These are phyloP conservation scores for Penicillium sp. DNA, from an alignment of 2,329 filamentous ascomycete species.

Conservation along the genomic window DNA sequence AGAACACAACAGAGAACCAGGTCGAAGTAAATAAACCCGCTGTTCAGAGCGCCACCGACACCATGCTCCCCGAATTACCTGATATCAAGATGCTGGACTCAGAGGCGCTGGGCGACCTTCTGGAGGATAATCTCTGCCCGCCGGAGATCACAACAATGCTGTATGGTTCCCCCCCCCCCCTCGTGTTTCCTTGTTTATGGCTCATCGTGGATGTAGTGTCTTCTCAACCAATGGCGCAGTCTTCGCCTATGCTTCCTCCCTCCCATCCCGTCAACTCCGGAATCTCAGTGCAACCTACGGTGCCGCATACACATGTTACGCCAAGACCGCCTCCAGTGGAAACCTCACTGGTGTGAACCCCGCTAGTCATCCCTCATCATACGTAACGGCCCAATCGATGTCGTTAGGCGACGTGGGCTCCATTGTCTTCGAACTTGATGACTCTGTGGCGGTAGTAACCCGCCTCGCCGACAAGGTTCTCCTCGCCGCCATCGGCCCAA, in stretches of 20 bases:
- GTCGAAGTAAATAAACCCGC: constrained; percentile 14
- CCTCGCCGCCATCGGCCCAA: constrained; percentile 42
- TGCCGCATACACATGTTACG: constrained; percentile 45
- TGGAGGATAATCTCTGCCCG: constrained; percentile 45
- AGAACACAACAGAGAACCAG: constrained; percentile 4
- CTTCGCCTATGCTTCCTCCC: constrained; percentile 44
- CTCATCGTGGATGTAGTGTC: constrained; percentile 28
- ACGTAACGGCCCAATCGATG: constrained; percentile 42
- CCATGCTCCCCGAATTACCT: constrained; percentile 43
- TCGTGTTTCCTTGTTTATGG: neutral
- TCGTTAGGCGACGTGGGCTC: constrained; percentile 46
- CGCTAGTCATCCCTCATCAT: constrained; percentile 44
- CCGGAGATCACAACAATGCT: constrained; percentile 47
- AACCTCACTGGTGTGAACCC: constrained; percentile 46
- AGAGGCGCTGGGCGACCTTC: constrained; percentile 41
- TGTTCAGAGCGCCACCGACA: constrained; percentile 27
- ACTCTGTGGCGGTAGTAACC: constrained; percentile 43
- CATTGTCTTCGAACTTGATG: constrained; percentile 45
- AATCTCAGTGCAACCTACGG: constrained; percentile 46
- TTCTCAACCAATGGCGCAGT: constrained; percentile 46
- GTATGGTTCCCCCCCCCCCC: constrained; percentile 24
- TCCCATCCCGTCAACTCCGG: constrained; percentile 41
- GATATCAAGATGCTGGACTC: constrained; percentile 47
- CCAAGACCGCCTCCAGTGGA: constrained; percentile 40
- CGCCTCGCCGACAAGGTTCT: constrained; percentile 45